A percentile compares a stretch with the other conserved stretches of the same genome.
Evolutionary conservation across 2,329 filamentous ascomycete species (phyloP).

Genomic region (Ophiostoma sp.): DNA sequence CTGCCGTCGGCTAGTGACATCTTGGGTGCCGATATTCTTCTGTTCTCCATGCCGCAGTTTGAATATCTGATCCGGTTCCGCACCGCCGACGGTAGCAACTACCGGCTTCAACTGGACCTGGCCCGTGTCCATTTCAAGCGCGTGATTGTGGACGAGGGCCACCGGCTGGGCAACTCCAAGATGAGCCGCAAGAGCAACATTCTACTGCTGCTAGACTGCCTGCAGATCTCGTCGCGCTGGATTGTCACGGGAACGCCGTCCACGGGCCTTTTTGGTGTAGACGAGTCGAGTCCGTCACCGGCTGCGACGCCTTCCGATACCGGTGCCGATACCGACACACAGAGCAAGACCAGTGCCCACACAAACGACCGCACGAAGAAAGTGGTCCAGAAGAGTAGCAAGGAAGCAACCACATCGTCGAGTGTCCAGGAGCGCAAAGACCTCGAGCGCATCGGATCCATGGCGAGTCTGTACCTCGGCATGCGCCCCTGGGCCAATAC

Average conservation of each 20-base stretch:
- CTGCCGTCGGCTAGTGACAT: slow-evolving; percentile 57
- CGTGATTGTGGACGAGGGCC: slow-evolving; percentile 88
- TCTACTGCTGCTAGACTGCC: slow-evolving; percentile 45
- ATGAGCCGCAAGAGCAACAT: slow-evolving; percentile 51
- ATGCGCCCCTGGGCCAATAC: slow-evolving; percentile 73
- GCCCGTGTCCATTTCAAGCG: slow-evolving; percentile 74
- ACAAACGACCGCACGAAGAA: slow-evolving; percentile 19
- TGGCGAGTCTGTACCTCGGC: slow-evolving; percentile 66
- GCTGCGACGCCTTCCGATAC: no score
- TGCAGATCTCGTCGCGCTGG: slow-evolving; percentile 72
- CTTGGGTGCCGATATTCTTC: slow-evolving; percentile 63
- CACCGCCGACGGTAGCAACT: slow-evolving; percentile 31
- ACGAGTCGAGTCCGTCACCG: slow-evolving; percentile 32
- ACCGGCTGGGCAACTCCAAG: slow-evolving; percentile 67
- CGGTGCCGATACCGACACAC: no score
- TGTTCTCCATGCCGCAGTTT: slow-evolving; percentile 71
- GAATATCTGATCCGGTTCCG: slow-evolving; percentile 56
- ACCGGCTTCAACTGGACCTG: slow-evolving; percentile 48
- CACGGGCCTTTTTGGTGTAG: slow-evolving; percentile 71
- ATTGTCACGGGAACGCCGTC: slow-evolving; percentile 88
- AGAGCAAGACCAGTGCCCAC: neutral
- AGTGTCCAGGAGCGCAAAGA: slow-evolving; percentile 55
- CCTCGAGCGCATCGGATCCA: slow-evolving; percentile 58
- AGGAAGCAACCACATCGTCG: slow-evolving; percentile 30
- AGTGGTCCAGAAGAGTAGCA: slow-evolving; percentile 28